A percentile compares a stretch with the other conserved stretches of the same genome.
Evolutionary conservation across 1,284 basidiomycete genomes (phyloP).

Genomic region (Sutorius eximius): DNA sequence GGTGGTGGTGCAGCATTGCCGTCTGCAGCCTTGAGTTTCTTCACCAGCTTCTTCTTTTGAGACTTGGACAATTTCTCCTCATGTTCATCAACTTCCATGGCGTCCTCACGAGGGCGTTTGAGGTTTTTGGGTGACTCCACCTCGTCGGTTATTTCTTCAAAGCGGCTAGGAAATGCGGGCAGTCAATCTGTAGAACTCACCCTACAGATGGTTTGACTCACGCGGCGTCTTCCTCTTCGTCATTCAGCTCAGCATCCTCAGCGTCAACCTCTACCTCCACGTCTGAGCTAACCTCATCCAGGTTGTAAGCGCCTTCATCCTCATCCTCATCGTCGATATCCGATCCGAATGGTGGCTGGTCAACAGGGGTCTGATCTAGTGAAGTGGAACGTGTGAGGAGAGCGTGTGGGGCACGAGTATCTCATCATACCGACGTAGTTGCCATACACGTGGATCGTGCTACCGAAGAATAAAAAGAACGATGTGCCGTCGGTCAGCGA

Average conservation of each 20-base stretch:
- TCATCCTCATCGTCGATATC: constrained; percentile 51
- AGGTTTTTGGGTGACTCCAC: constrained; percentile 28
- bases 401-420: neutral
- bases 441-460: constrained; percentile 83
- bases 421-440: constrained; percentile 78
- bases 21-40: constrained; percentile 70
- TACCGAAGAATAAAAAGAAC: constrained; percentile 30
- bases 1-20: constrained; percentile 54
- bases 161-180: constrained; percentile 47
- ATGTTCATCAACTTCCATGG: constrained; percentile 42
- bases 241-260: constrained; percentile 59
- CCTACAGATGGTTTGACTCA: constrained; percentile 29
- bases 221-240: constrained; percentile 52
- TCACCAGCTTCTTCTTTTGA: constrained; percentile 67
- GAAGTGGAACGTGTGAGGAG: neutral
- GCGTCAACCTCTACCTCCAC: constrained; percentile 70
- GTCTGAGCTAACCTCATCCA: constrained; percentile 75
- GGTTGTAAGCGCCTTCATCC: constrained; percentile 51
- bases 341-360: constrained; percentile 47
- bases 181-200: neutral
- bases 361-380: constrained; percentile 49
- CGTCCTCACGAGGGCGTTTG: constrained; percentile 66
- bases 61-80: constrained; percentile 50
- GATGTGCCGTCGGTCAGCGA: neutral
- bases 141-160: constrained; percentile 55